These are phyloP conservation scores for Papilionanthe hybrid DNA, from an alignment of 116 monocot species.

Conservation along the genomic window DNA sequence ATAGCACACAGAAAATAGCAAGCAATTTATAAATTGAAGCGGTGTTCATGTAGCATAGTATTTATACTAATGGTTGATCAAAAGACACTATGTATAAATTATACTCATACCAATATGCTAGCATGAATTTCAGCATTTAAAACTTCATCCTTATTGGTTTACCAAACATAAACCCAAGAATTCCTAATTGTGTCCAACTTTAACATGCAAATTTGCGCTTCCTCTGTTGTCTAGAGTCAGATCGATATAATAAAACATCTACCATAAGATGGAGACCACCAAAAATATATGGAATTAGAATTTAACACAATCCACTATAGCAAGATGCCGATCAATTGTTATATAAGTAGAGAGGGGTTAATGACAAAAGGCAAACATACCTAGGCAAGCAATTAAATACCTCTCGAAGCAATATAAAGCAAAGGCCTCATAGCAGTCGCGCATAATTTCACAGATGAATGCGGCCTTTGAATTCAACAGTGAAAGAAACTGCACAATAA, in stretches of 20 bases:
- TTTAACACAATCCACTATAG: background rate
- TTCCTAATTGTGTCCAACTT: background rate
- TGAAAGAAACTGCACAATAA: conserved; percentile 66
- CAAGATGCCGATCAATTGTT: background rate
- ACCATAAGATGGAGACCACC: background rate
- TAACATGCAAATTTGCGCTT: background rate
- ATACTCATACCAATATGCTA: background rate
- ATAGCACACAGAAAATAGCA: too few species aligned
- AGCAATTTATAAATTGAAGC: too few species aligned
- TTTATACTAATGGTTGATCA: background rate
- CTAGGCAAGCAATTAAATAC: conserved; percentile 93
- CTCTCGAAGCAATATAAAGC: conserved; percentile 98
- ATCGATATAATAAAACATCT: background rate
- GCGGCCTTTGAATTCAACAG: conserved; percentile 62
- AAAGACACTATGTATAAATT: background rate
- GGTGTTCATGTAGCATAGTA: background rate
- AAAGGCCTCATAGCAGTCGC: conserved; percentile 98
- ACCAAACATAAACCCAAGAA: background rate
- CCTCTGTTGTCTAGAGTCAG: background rate
- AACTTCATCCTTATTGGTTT: background rate
- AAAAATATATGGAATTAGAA: background rate
- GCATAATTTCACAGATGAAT: conserved; percentile 86
- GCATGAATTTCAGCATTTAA: background rate
- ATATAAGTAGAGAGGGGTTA: background rate
- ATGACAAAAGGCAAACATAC: conserved; percentile 26